Conservation (phyloP, 2,329 filamentous ascomycete species). For the Coniochaeta hoffmannii region DNA sequence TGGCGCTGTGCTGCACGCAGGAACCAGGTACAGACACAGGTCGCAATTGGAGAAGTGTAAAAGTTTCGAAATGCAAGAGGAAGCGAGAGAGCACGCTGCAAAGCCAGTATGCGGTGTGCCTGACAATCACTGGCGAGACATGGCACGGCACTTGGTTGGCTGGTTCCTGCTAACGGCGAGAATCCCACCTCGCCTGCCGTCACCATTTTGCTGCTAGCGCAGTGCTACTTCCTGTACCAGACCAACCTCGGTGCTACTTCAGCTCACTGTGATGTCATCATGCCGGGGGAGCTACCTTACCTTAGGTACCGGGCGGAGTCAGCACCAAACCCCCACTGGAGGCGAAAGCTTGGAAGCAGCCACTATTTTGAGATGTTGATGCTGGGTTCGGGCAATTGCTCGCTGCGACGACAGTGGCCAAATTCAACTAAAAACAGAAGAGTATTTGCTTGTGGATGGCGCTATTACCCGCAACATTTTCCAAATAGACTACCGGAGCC, state of each 20-base stretch:
- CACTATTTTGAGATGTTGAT: not conserved
- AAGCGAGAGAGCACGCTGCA: not conserved
- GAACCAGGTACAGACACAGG: no score
- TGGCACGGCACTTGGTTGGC: not conserved
- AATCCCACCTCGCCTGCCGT: not conserved
- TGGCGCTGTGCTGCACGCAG: not conserved
- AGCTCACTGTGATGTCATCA: slow-evolving; percentile 1
- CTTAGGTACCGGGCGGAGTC: no score
- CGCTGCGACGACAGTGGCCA: no score
- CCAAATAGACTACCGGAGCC: no score
- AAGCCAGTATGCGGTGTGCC: not conserved
- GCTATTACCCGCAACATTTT: no score
- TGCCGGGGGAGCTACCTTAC: not conserved
- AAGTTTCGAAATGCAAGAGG: not conserved
- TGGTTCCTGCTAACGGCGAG: not conserved
- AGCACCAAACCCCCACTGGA: not conserved
- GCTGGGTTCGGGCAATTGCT: not conserved
- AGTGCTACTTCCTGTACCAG: no score
- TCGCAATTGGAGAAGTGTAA: not conserved
- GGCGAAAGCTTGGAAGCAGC: not conserved
- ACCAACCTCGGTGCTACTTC: not conserved
- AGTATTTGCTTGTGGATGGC: no score
- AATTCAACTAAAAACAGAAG: no score
- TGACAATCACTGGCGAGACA: not conserved
- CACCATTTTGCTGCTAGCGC: not conserved